phyloP scores from a whole-genome alignment of 2,329 filamentous ascomycete species.

The Dothiorella sarmentorum region DNA sequence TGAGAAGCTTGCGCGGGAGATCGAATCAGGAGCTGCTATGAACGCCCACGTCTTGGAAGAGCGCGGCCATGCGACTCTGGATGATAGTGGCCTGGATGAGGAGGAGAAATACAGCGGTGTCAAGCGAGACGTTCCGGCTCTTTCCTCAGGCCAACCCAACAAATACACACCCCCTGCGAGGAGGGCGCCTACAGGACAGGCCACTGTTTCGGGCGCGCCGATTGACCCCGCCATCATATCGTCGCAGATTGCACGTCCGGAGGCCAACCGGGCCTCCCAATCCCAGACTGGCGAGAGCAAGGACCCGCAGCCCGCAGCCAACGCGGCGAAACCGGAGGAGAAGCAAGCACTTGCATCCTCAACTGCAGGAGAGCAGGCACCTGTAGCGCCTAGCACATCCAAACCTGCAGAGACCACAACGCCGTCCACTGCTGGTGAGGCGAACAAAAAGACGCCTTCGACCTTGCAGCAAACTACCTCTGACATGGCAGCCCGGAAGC shows the following conservation, averaged over 20 bases:
- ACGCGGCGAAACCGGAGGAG: slow-evolving; percentile 16
- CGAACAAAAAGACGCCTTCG: not conserved
- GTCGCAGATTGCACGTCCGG: slow-evolving; percentile 64
- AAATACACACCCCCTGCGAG: slow-evolving; percentile 91
- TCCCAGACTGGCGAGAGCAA: slow-evolving; percentile 17
- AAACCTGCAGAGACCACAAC: slow-evolving; percentile 28
- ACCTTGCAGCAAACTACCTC: slow-evolving; percentile 8
- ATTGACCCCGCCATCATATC: slow-evolving; percentile 90
- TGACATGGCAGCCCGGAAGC: slow-evolving; percentile 30
- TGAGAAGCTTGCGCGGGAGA: slow-evolving; percentile 85
- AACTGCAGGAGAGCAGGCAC: not conserved
- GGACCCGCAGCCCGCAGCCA: slow-evolving; percentile 25
- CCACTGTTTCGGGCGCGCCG: slow-evolving; percentile 72
- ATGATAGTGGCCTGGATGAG: slow-evolving; percentile 71
- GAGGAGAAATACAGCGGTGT: slow-evolving; percentile 99
- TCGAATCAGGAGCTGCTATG: slow-evolving; percentile 69
- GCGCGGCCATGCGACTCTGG: slow-evolving; percentile 64
- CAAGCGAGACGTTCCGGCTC: slow-evolving; percentile 67
- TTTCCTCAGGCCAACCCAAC: slow-evolving; percentile 57
- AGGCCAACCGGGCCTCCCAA: slow-evolving; percentile 27
- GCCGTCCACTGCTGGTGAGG: slow-evolving; percentile 22
- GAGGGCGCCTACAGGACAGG: slow-evolving; percentile 70
- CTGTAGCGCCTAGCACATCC: slow-evolving; percentile 22
- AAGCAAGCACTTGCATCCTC: not conserved
- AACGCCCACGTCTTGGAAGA: slow-evolving; percentile 90